Base-by-base conservation (phyloP, 164 flowering plant genomes). In the Tetrastigma voinierianum region DNA sequence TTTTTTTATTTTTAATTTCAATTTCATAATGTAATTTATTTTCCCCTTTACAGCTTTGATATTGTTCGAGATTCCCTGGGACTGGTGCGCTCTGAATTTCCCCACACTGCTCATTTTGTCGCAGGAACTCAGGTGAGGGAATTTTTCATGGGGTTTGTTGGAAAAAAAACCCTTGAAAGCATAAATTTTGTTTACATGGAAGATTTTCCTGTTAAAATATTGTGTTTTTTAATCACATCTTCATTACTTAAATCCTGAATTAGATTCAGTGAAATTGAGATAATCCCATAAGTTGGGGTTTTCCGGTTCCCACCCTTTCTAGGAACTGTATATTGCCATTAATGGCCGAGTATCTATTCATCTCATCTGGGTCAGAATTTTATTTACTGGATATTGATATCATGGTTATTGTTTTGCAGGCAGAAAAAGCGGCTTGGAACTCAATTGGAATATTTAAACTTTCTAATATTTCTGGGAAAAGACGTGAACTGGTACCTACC, bases 41-140 rank as follows among this genome's bases (percentile, higher is more conserved):
- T 68, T 52, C 13, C 10, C 47, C 72, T 71, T 73, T 47, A 19
- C 87, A 93, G 98, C 72, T 96, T 93, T 62, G 99, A 96, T 76
- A 72, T 93, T 10, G 62, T 93, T 15, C 84, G 80, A 15, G 99
- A 93, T 79, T 62, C 86, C 1, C 57, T 90, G 71, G 97, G 97
- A 11, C 69, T 89, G 78, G 81, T 87, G 17, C 88, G 98, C 23
- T 82, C 84, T 1, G 95, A 87, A 67, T 96, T 96, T 70, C 98
- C 97, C 1, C 96, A 96, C 59, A 78, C 95, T 0, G 69, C 83
- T 45, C 93, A 83, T 70, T 85, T 89, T 19, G 90, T 89, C 19
- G 84, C 96, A 2, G 98, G 99, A 63, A 90, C 99, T 75, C 99
- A 93, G 88, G 99, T 96, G 62, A 73, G 69, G 40, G 40, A 32